Evolutionary conservation across 176 grass and related monocot species (phyloP).

Genomic region (Stipa capillata): DNA sequence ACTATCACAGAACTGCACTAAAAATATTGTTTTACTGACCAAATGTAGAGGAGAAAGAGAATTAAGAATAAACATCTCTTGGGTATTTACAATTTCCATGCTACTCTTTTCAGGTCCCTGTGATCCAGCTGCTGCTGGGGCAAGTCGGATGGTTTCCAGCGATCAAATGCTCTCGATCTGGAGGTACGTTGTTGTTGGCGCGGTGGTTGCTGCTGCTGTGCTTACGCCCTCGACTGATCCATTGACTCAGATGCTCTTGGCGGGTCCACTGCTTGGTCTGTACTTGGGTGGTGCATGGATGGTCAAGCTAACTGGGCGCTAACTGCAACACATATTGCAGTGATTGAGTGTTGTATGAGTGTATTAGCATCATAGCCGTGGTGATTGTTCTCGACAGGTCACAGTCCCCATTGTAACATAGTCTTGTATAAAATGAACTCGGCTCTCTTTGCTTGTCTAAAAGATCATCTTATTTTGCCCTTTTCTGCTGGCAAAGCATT

Average conservation of each 20-base stretch:
- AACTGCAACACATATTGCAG: not conserved
- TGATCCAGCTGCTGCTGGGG: conserved; percentile 83
- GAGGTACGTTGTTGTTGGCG: conserved; percentile 97
- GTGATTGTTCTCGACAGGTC: not conserved
- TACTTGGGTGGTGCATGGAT: conserved; percentile 90
- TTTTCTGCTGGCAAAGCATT: not conserved
- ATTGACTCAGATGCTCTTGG: conserved; percentile 83
- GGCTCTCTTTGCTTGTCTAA: not conserved
- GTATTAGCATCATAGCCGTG: not conserved
- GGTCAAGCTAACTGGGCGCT: conserved; percentile 89
- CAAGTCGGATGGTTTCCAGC: conserved; percentile 83
- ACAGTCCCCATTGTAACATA: conserved; percentile 1
- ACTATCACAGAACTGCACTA: not conserved
- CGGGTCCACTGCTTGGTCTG: conserved; percentile 82
- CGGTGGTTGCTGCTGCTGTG: conserved; percentile 82
- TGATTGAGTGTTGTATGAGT: not conserved
- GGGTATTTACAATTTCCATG: not conserved
- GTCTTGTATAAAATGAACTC: conserved; percentile 19
- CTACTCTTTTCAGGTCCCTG: conserved; percentile 71
- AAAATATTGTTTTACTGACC: not conserved
- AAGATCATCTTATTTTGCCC: not conserved
- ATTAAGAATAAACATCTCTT: not conserved
- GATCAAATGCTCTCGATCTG: conserved; percentile 96
- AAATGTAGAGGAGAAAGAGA: not conserved
- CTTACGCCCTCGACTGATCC: conserved; percentile 94